Percentiles rank a stretch among this genome's conserved stretches.
Conservation (phyloP, 2,329 filamentous ascomycete genomes). For the Epichloe typhina region DNA sequence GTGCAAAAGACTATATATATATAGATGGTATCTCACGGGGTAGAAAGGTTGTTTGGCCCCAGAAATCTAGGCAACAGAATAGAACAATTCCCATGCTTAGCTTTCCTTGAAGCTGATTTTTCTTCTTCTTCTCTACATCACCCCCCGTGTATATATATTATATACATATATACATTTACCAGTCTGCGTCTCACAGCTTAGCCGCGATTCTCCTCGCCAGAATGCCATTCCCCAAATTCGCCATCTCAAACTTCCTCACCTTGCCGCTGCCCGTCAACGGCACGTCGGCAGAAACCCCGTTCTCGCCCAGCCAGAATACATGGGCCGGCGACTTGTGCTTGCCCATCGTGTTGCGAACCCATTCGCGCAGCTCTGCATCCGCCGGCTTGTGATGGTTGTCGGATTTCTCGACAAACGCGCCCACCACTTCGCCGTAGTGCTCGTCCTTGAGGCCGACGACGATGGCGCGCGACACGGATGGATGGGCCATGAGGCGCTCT, state of each 20-base stretch:
- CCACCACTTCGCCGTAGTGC: conserved; percentile 64
- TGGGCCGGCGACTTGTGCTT: conserved; percentile 58
- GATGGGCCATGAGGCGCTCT: conserved; percentile 54
- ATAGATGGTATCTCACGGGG: background rate
- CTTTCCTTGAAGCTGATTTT: too few relatives aligned
- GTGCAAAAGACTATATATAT: background rate
- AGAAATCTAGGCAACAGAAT: too few relatives aligned
- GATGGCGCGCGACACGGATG: conserved; percentile 47
- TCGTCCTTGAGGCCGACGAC: conserved; percentile 57
- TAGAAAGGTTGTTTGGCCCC: background rate
- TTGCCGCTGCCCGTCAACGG: conserved; percentile 62
- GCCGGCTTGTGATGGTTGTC: conserved; percentile 26
- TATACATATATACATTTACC: too few relatives aligned
- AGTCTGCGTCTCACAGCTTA: conserved; percentile 24
- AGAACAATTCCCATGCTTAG: too few relatives aligned
- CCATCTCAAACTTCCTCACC: conserved; percentile 54
- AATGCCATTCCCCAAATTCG: conserved; percentile 39
- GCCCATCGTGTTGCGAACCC: conserved; percentile 48
- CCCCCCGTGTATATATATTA: too few relatives aligned
- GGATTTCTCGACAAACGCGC: conserved; percentile 42
- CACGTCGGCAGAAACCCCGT: conserved; percentile 38
- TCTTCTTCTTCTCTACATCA: too few relatives aligned
- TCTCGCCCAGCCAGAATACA: conserved; percentile 62
- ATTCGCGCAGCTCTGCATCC: conserved; percentile 44
- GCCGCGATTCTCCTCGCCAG: conserved; percentile 34